phyloP scores from a whole-genome alignment of 352 stramenopile species.

The Globisporangium nodosum region DNA sequence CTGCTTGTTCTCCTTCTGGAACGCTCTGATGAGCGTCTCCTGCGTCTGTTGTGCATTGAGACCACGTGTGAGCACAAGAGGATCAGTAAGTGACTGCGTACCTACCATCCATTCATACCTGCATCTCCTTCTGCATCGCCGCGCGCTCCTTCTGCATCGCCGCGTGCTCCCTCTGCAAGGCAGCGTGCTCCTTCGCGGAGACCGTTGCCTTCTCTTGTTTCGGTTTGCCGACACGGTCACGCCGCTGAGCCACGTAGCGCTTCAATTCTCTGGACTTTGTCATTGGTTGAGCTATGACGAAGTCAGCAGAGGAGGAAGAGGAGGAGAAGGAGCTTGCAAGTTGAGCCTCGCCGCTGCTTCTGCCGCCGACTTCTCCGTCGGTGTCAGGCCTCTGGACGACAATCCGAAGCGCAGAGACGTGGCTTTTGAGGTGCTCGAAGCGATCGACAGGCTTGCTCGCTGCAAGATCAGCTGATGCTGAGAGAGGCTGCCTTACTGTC shows the following conservation, averaged over 20 bases:
- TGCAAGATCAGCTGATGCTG: not conserved
- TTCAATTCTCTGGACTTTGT: not conserved
- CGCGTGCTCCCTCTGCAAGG: not conserved
- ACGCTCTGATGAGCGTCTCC: constrained; percentile 71
- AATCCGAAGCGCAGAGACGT: constrained; percentile 26
- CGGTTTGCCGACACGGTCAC: not conserved
- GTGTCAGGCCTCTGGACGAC: constrained; percentile 2
- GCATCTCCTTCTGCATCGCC: constrained; percentile 53
- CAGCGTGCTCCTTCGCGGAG: not conserved
- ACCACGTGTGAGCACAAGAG: too few species aligned
- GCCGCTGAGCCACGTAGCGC: not conserved
- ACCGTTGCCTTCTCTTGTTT: not conserved
- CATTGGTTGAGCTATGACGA: not conserved
- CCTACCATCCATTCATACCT: constrained; percentile 13
- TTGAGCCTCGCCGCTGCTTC: not conserved
- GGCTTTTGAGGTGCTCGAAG: constrained; percentile 33
- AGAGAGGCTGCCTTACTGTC: not conserved
- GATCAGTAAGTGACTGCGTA: too few species aligned
- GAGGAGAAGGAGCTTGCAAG: not conserved
- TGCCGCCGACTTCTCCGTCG: not conserved
- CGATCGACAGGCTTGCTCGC: constrained; percentile 8
- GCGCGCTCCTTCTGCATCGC: constrained; percentile 4
- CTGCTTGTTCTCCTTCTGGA: constrained; percentile 79
- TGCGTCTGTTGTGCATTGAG: constrained; percentile 29
- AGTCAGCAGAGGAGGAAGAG: not conserved